Evolutionary conservation across 2,329 filamentous ascomycete genomes (phyloP), one percentile per base, ranked within the genome.

Genomic region (Ambrosiella xylebori): DNA sequence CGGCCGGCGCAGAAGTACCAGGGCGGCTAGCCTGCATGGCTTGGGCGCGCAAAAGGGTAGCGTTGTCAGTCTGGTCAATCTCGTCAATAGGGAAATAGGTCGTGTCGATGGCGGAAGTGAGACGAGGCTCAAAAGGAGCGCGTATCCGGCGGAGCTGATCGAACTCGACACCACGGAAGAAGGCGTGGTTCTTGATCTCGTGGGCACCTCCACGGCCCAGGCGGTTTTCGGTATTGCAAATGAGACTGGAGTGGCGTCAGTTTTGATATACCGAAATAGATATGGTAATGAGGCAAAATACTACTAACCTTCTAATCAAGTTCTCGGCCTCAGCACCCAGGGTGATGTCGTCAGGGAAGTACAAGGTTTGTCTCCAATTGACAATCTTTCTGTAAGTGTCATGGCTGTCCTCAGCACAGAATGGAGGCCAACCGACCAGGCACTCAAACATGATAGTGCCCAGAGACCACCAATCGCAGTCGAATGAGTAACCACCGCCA

Each of bases 321-420:
- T 91, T 86, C 72, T 97, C 91, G 0, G 93, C 90, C 67, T 96
- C 89, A 1, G 79, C 79, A 44, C 88, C 88, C 38, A 97, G 77
- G 61, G 87, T 86, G 66, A 96, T 86, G 70, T 98, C 91, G 61
- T 95, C 90, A 0, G 93, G 93, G 76, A 98, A 97, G 71, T 95
- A 95, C 50, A 98, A 74, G 60, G 91, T 89, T 67, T 94, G 86
- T 59, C 88, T 84, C 93, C 93, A 98, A 73, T 96, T 95, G 66
- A 98, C 89, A 70, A 97, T 98, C 79, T 98, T 98, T 64, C 91
- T 85, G 73, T 98, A 98, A 1, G 93, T 97, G 70, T 97, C 93
- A 67, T 95, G 91, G 61, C 88, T 88, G 68, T 97, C 91, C 70
- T 98, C 93, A 19, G 93, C 91, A 69, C 93, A 88, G 75, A 90